Evolutionary conservation across 768 basidiomycete genomes (phyloP).

Genomic region (Tremella fuciformis): DNA sequence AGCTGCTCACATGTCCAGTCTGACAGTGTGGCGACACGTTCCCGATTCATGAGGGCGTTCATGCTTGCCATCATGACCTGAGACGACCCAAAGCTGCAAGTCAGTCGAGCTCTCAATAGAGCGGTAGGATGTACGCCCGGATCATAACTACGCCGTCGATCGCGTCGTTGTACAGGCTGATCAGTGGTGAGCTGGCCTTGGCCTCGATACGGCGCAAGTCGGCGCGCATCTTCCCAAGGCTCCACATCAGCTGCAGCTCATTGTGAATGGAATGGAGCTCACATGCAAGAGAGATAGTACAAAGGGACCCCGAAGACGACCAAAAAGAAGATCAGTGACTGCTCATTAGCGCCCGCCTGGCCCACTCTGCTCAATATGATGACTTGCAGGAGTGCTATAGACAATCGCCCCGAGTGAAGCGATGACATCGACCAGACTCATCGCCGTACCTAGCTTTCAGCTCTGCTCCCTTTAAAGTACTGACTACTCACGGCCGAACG

Average conservation of each 20-base stretch:
- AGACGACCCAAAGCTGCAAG: constrained; percentile 32
- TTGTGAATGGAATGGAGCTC: not conserved
- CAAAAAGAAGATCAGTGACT: constrained; percentile 1
- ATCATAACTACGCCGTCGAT: constrained; percentile 42
- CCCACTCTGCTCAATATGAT: too few relatives aligned
- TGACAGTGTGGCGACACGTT: constrained; percentile 31
- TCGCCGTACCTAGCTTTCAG: not conserved
- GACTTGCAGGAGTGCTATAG: constrained; percentile 1
- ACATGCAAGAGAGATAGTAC: constrained; percentile 2
- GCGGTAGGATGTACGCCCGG: constrained; percentile 31
- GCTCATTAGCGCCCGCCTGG: too few relatives aligned
- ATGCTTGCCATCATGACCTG: constrained; percentile 23
- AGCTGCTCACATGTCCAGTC: constrained; percentile 32
- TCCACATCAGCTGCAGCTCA: constrained; percentile 9
- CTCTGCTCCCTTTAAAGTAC: not conserved
- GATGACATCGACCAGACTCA: constrained; percentile 4
- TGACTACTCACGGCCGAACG: constrained; percentile 30
- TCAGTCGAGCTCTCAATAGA: not conserved
- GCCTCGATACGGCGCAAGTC: constrained; percentile 38
- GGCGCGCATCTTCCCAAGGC: constrained; percentile 34
- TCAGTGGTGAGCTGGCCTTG: constrained; percentile 30
- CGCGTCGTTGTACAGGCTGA: constrained; percentile 42
- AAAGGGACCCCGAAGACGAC: constrained; percentile 5
- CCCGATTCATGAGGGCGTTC: constrained; percentile 34
- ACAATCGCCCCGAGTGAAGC: not conserved